Base-by-base conservation (phyloP, 2,329 filamentous ascomycete species). In the Tolypocladium inflatum region DNA sequence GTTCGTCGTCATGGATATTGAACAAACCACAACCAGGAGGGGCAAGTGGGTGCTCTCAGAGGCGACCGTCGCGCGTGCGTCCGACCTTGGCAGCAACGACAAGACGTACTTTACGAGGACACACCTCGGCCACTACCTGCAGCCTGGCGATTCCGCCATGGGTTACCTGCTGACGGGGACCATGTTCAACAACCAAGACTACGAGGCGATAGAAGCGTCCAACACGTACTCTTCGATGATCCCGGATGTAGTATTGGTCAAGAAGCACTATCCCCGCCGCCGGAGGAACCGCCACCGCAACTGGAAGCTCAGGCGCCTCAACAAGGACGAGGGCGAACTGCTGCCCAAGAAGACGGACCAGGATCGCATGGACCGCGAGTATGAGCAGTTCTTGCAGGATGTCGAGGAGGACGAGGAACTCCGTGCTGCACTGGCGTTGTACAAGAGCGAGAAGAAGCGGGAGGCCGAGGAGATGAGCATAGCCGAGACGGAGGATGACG, bases 291-390 rank as follows among this genome's bases (percentile, higher is more conserved):
- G 86, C 78, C 82, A 80, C 73, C 86, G 95, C 65, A 90, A 90
- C 80, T 99, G 94, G 94, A 89, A 88, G 73, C 85, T 99, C 73
- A 95, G 90, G 84, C 91, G 94, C 68, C 93, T 99, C 89, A 82
- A 82, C 63, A 88, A 85, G 75, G 92, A 97, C 62, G 90, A 97
- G 71, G 88, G 89, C 64, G 93, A 97, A 63, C 81, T 95, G 72
- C 76, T 92, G 63, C 90, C 90, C 41, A 87, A 90, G 78, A 91
- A 96, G 76, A 80, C 90, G 60, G 92, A 97, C 70, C 89, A 93
- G 70, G 90, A 92, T 60, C 85, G 86, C 62, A 85, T 96, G 78
- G 92, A 97, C 70, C 84, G 87, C 63, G 94, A 99, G 74, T 99
- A 96, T 75, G 94, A 99, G 78, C 85, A 92, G 83, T 99, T 99